Base-by-base conservation (phyloP, 257 asterid species). In the Gardenia jasminoides region DNA sequence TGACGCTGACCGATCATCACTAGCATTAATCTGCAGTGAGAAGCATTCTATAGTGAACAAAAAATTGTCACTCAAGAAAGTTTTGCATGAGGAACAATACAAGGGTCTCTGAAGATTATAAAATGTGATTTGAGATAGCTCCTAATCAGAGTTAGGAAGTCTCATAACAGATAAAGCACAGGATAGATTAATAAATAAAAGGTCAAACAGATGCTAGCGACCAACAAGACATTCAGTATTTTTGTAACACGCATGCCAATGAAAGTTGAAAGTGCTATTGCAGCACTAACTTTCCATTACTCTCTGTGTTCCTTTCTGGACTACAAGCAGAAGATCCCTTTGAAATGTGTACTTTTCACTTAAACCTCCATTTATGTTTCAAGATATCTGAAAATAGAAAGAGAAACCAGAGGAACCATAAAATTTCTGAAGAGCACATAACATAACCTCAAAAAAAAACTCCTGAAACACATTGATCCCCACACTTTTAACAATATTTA, bases 1-100 rank as follows among this genome's bases (percentile, higher is more conserved):
- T 78, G 99, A 86, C 39, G 97, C 80, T 78, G 98, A 92, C 52
- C 99, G 88, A 83, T 96, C 97, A 88, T 96, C 99, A 84, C 99
- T 96, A 74, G 99, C 99, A 87, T 96, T 96, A 80, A 96, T 90
- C 99, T 95, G 96, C 64, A 83, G 84, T 58, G 59, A 79, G 86
- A 80, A 77, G 81, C 80, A 83, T 73, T 46, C 30, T 48, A 46
- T 43, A 50, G 46, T 31, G 64, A 72, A 43, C 26, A 46, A 6
- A 62, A 67, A 67, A 43, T 20, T 62, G 12, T 67, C 47, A 46
- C 6, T 19, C 61, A 72, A 72, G 68, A 8, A 8, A 31, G 6
- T 19, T 66, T 52, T 26, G 39, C 50, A 58, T 28, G 31, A 1
- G 36, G 9, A 79, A 64, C 13, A 50, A 33, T 48, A 36, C 6